These are phyloP conservation scores for Boletus reticulatus DNA, from an alignment of 768 basidiomycete species.

Conservation along the genomic window DNA sequence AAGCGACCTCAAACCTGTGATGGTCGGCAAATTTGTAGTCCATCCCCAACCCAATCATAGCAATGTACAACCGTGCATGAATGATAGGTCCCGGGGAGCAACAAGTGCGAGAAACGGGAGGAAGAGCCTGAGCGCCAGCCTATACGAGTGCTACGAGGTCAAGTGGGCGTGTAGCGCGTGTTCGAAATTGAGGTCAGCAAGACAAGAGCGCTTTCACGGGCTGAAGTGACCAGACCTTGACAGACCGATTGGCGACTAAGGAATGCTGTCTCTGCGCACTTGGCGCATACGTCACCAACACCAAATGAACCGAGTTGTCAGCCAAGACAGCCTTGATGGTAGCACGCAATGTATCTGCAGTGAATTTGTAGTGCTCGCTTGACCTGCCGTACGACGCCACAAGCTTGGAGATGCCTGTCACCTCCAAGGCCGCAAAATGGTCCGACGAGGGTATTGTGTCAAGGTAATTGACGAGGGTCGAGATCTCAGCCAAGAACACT, in stretches of 20 bases:
- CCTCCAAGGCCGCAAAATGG: conserved; percentile 62
- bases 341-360: conserved; percentile 44
- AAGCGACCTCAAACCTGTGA: too few relatives aligned
- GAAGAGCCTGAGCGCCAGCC: too few relatives aligned
- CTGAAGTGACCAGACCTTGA: conserved; percentile 37
- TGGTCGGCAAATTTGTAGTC: too few relatives aligned
- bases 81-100: too few relatives aligned
- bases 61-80: too few relatives aligned
- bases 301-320: conserved; percentile 43
- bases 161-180: too few relatives aligned
- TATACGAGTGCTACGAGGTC: too few relatives aligned
- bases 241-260: conserved; percentile 43
- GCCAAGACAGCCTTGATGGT: conserved; percentile 44
- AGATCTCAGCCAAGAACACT: conserved; percentile 40
- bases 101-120: too few relatives aligned
- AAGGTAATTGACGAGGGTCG: conserved; percentile 53
- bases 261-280: conserved; percentile 38
- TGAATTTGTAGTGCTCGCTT: conserved; percentile 55
- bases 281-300: conserved; percentile 49
- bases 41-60: too few relatives aligned
- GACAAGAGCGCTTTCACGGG: conserved; percentile 60
- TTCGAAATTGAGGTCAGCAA: too few relatives aligned
- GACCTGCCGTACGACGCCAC: conserved; percentile 44
- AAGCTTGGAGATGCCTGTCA: conserved; percentile 50
- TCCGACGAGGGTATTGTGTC: conserved; percentile 34